Conservation (phyloP, 2,329 filamentous ascomycete genomes). For the Pseudogymnoascus sp. region DNA sequence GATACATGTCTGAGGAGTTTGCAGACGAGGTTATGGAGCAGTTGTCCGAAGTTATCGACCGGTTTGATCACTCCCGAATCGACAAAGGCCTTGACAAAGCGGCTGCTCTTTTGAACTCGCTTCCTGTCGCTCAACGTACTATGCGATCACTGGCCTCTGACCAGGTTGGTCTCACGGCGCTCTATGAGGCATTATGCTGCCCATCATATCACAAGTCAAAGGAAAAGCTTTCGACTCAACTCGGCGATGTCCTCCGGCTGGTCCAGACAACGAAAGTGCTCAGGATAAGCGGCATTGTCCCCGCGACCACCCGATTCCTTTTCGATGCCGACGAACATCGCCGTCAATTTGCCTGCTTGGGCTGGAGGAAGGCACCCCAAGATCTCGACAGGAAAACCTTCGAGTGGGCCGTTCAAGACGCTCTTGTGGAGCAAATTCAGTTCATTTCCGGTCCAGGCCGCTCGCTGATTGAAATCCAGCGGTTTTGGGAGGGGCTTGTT, state of each 20-base stretch:
- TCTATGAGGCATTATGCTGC: constrained; percentile 85
- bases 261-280: constrained; percentile 73
- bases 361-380: constrained; percentile 58
- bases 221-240: constrained; percentile 32
- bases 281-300: constrained; percentile 65
- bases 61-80: constrained; percentile 53
- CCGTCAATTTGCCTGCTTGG: constrained; percentile 54
- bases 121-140: constrained; percentile 20
- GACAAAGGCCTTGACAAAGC: constrained; percentile 50
- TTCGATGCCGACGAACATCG: constrained; percentile 63
- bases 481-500: constrained; percentile 72
- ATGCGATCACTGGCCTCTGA: constrained; percentile 30
- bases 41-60: constrained; percentile 49
- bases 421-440: constrained; percentile 57
- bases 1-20: constrained; percentile 46
- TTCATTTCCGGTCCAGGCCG: constrained; percentile 37
- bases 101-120: constrained; percentile 40
- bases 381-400: constrained; percentile 65
- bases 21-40: constrained; percentile 42
- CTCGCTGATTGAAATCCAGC: constrained; percentile 45
- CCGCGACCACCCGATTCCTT: constrained; percentile 76
- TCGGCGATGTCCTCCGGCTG: constrained; percentile 75
- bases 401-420: constrained; percentile 75
- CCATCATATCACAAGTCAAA: constrained; percentile 59
- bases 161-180: constrained; percentile 59